Evolutionary conservation across 805 yeast genomes (phyloP), one percentile per base, ranked within the genome.

Genomic region (Saccharomycopsis selenospora): DNA sequence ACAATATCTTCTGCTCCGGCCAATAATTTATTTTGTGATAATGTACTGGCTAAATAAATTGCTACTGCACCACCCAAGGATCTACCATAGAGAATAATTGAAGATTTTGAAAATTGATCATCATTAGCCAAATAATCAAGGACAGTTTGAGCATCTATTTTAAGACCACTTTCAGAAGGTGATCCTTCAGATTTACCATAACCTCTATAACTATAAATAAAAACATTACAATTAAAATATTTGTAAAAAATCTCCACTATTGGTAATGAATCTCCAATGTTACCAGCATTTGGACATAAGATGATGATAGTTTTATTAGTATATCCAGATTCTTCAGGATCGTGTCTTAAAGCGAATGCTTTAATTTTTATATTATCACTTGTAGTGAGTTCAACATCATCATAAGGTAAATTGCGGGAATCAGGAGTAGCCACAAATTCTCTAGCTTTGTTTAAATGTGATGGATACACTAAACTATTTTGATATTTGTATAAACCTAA

Each of bases 11-110:
- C 29, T 8, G 29, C 29, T 27, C 29, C n/a, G n/a, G n/a, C n/a
- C n/a, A n/a, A n/a, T n/a, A n/a, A n/a, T n/a, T n/a, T 27, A 27
- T 70, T 51, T 1, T 64, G 57, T 2, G 79, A 68, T 57, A 72
- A 75, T 20, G 71, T 72, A 2, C 87, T 71, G 0, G 93, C 89
- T 46, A 88, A 75, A 65, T 88, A 85, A 17, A 89, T 76, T 5
- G 95, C 88, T 29, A 86, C 96, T 0, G 98, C 99, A 2, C 98
- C 98, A 29, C 99, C 99, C 10, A 91, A 67, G 7, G 96, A 86
- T 44, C 97, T 72, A 1, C 98, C 98, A 61, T 89, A 89, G 7
- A 89, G 68, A 0, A 87, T 67, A 2, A 90, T 53, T 8, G 79
- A 66, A 1, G 83, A 71, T 44, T 69, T 63, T 43, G 69, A 66